A percentile compares a stretch with the other conserved stretches of the same genome.
These are phyloP conservation scores for Ambrosia trifida DNA, from an alignment of 129 eudicot species.

Conservation along the genomic window DNA sequence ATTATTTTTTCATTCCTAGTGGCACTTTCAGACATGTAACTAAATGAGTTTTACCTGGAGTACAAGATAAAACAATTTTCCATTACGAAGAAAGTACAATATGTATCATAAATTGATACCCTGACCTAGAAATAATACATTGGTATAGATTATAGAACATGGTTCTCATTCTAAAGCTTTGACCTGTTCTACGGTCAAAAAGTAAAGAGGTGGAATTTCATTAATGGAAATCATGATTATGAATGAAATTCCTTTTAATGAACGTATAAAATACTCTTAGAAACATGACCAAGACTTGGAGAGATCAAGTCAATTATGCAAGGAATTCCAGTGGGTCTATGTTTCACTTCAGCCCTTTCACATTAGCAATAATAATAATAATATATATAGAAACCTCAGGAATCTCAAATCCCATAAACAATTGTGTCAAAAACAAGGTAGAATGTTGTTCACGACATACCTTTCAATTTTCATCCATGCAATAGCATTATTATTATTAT, in stretches of 20 bases:
- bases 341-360: neutral
- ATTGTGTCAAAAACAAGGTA: neutral
- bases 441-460: constrained; percentile 23
- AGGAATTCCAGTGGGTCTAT: neutral
- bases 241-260: neutral
- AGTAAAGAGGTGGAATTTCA: neutral
- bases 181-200: neutral
- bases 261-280: constrained; percentile 8
- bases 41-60: too few species aligned
- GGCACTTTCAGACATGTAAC: neutral
- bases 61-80: too few species aligned
- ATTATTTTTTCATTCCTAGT: neutral
- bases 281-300: constrained; percentile 23
- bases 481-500: constrained; percentile 9
- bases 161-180: neutral
- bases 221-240: neutral
- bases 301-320: neutral
- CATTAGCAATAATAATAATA: neutral
- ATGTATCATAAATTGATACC: too few species aligned
- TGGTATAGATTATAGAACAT: too few species aligned
- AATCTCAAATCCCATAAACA: neutral
- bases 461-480: constrained; percentile 16
- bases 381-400: neutral
- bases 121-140: too few species aligned
- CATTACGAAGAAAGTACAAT: too few species aligned